A percentile compares a stretch with the other conserved stretches of the same genome.
These are phyloP conservation scores for Globisporangium cystogenes DNA, from an alignment of 352 stramenopile species.

Conservation along the genomic window DNA sequence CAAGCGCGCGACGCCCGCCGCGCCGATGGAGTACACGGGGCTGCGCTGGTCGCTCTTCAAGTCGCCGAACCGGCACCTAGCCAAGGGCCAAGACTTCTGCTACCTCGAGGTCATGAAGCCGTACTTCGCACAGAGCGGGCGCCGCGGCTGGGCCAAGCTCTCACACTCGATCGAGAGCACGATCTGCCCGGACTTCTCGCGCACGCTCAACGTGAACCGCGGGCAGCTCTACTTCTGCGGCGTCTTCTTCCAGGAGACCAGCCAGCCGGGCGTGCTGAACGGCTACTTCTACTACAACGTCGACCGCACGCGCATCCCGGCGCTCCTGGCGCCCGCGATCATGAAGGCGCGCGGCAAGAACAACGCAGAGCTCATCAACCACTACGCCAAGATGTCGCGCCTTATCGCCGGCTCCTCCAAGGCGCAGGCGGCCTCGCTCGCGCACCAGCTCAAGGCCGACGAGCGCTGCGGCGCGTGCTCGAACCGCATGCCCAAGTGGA, in stretches of 20 bases:
- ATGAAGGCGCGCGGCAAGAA: slow-evolving; percentile 57
- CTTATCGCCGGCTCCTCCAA: slow-evolving; percentile 27
- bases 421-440: slow-evolving; percentile 24
- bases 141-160: slow-evolving; percentile 63
- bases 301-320: slow-evolving; percentile 29
- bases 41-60: slow-evolving; percentile 69
- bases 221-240: slow-evolving; percentile 56
- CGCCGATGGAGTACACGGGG: slow-evolving; percentile 48
- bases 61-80: slow-evolving; percentile 43
- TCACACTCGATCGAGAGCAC: slow-evolving; percentile 65
- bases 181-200: slow-evolving; percentile 46
- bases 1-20: slow-evolving; percentile 21
- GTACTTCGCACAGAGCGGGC: slow-evolving; percentile 42
- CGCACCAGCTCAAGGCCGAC: slow-evolving; percentile 47
- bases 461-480: slow-evolving; percentile 56
- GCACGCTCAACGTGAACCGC: slow-evolving; percentile 35
- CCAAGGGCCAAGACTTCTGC: slow-evolving; percentile 67
- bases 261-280: slow-evolving; percentile 36
- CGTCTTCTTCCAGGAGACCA: slow-evolving; percentile 64
- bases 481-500: slow-evolving; percentile 54
- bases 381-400: slow-evolving; percentile 57
- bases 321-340: slow-evolving; percentile 38
- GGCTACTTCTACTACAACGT: slow-evolving; percentile 64
- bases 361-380: slow-evolving; percentile 56
- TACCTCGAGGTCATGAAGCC: slow-evolving; percentile 72